Percentiles rank a stretch among this genome's conserved stretches.
These are phyloP conservation scores for Xerocomus amazonicus DNA, from an alignment of 1,284 basidiomycete genomes.

Conservation along the genomic window DNA sequence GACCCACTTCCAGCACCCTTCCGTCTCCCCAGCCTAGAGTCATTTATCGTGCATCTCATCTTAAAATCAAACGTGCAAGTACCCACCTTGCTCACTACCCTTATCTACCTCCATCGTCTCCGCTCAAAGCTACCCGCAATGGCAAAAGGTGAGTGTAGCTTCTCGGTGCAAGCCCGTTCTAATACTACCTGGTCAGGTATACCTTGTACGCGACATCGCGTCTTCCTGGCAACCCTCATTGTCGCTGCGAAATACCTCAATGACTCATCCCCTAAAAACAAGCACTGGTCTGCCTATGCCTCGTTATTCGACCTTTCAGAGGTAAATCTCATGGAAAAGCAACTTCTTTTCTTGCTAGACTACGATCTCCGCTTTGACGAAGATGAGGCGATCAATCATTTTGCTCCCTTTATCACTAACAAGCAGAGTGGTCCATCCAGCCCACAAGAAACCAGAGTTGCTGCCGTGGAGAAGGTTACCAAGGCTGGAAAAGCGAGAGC, in stretches of 20 bases:
- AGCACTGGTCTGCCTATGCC: conserved; percentile 86
- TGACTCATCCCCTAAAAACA: conserved; percentile 94
- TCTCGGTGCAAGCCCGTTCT: conserved; percentile 5
- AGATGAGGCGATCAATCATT: conserved; percentile 61
- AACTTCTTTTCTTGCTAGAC: conserved; percentile 84
- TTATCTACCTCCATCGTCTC: conserved; percentile 91
- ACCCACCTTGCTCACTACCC: conserved; percentile 86
- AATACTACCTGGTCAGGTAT: conserved; percentile 52
- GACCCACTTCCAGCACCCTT: conserved; percentile 32
- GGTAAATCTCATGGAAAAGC: conserved; percentile 96
- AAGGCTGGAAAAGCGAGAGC: conserved; percentile 55
- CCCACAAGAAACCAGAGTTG: conserved; percentile 44
- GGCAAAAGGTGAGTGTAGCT: conserved; percentile 66
- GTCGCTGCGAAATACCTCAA: conserved; percentile 97
- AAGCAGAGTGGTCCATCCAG: conserved; percentile 17
- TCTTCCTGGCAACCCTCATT: conserved; percentile 95
- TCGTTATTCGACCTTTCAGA: conserved; percentile 71
- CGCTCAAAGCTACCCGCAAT: conserved; percentile 77
- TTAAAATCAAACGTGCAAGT: conserved; percentile 88
- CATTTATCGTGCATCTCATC: conserved; percentile 86
- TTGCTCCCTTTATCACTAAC: conserved; percentile 57
- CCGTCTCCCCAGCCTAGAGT: conserved; percentile 72
- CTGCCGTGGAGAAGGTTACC: conserved; percentile 58
- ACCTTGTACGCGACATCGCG: conserved; percentile 89
- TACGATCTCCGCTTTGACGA: conserved; percentile 88